Evolutionary conservation across 805 yeast species (phyloP).

Genomic region (Suhomyces tanzawaensis): DNA sequence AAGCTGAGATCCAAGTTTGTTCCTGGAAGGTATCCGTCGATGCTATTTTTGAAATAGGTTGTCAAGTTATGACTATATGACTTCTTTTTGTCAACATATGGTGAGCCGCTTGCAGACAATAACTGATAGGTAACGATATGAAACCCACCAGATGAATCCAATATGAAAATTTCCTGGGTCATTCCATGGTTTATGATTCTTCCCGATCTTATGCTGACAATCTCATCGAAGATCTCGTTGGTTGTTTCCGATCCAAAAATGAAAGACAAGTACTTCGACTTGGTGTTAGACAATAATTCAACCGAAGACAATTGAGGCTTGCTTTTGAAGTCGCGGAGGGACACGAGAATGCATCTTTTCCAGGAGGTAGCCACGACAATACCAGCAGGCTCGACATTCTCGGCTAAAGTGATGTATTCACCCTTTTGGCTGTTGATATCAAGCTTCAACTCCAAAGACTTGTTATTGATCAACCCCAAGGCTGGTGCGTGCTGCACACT

Average conservation of each 20-base stretch:
- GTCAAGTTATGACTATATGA: constrained; percentile 34
- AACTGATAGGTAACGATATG: constrained; percentile 27
- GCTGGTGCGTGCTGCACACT: constrained; percentile 71
- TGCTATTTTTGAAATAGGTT: constrained; percentile 25
- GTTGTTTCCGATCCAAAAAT: constrained; percentile 11
- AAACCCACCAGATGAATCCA: constrained; percentile 46
- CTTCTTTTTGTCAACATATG: constrained; percentile 23
- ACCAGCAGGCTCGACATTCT: constrained; percentile 73
- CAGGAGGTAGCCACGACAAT: constrained; percentile 65
- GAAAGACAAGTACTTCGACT: constrained; percentile 3
- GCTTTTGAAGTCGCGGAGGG: constrained; percentile 67
- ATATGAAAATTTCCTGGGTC: constrained; percentile 39
- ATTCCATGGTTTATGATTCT: constrained; percentile 48
- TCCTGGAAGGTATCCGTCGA: constrained; percentile 45
- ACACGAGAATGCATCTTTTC: constrained; percentile 61
- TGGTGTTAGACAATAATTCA: constrained; percentile 25
- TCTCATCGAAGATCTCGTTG: constrained; percentile 38
- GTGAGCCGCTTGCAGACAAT: constrained; percentile 26
- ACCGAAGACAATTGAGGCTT: constrained; percentile 46
- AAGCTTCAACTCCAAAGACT: constrained; percentile 41
- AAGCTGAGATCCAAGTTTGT: constrained; percentile 50
- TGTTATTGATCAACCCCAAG: constrained; percentile 51
- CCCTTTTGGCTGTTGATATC: constrained; percentile 31
- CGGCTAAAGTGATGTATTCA: constrained; percentile 59
- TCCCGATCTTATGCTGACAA: constrained; percentile 60